Conservation (phyloP, 176 grass and related monocot genomes). For the Dendrocalamus sinicus region DNA sequence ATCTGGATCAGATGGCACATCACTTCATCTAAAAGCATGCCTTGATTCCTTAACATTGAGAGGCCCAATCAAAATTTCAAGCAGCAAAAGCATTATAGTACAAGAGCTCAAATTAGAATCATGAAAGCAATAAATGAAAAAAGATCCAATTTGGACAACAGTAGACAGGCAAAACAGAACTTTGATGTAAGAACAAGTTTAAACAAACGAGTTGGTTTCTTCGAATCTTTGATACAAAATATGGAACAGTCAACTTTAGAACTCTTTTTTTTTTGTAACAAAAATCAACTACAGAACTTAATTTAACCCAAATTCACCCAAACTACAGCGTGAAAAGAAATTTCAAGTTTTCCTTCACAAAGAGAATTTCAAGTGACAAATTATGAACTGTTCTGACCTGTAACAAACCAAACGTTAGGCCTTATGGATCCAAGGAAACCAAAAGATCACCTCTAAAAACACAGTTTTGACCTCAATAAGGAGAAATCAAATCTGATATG, state of each 20-base stretch:
- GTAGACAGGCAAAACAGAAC: constrained; percentile 6
- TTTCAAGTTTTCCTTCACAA: no score
- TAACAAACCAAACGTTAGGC: background rate
- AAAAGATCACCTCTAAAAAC: background rate
- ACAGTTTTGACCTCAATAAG: background rate
- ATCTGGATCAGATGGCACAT: constrained; percentile 17
- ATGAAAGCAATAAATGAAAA: background rate
- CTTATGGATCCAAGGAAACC: constrained; percentile 9
- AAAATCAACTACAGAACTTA: background rate
- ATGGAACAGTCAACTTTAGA: background rate
- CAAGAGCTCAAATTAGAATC: background rate
- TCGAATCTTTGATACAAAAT: constrained; percentile 1
- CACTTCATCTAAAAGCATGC: constrained; percentile 15
- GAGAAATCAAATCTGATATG: constrained; percentile 26
- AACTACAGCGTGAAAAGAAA: background rate
- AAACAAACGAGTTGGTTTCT: background rate
- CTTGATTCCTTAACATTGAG: background rate
- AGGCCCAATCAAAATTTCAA: constrained; percentile 5
- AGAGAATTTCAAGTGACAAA: background rate
- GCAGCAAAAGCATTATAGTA: background rate
- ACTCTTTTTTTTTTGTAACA: no score
- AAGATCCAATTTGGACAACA: constrained; percentile 13
- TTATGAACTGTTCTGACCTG: background rate
- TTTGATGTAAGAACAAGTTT: background rate
- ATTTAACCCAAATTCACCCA: background rate